Base-by-base conservation (phyloP, 1,139 yeast genomes). In the Petasospora fabianii region DNA sequence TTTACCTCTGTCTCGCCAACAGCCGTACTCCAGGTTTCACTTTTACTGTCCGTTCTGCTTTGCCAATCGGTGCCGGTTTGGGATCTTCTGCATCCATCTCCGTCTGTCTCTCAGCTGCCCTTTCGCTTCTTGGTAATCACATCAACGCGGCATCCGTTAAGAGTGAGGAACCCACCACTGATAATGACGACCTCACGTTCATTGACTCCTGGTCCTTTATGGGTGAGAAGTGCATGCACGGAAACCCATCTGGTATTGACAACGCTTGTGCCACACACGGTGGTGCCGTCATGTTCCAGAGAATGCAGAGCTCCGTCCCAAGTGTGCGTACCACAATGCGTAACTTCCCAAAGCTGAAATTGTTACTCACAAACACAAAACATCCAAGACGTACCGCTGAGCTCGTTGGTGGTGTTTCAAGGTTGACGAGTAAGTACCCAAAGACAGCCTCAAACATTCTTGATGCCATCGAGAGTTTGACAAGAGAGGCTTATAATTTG, bases 191-290 rank as follows among this genome's bases (percentile, higher is more conserved):
- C 38, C 71, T 83, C 30, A 69, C 73, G 9, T 73, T 80, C 50
- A 80, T 92, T 45, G 92, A 92, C 53, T 63, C 70, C 7, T 90
- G 97, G 96, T 82, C 97, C 1, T 82, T 84, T 48, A 71, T 90
- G 66, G 97, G 97, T 28, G 99, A 92, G 61, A 84, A 84, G 56
- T 87, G 97, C 59, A 85, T 88, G 55, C 97, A 92, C 58, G 98
- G 98, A 1, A 90, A 85, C 51, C 99, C 99, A 10, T 83, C 95
- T 16, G 99, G 99, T 13, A 88, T 94, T 40, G 99, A 92, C 59
- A 92, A 92, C 56, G 90, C 97, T 0, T 97, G 92, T 36, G 95
- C 98, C 4, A 84, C 96, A 0, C 80, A 81, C 51, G 99, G 99
- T 20, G 97, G 97, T 32, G 97, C 97, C 0, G 96, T 92, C 1